Evolutionary conservation across 495 filamentous ascomycete species (phyloP).

Genomic region (Aspergillus cavernicola): DNA sequence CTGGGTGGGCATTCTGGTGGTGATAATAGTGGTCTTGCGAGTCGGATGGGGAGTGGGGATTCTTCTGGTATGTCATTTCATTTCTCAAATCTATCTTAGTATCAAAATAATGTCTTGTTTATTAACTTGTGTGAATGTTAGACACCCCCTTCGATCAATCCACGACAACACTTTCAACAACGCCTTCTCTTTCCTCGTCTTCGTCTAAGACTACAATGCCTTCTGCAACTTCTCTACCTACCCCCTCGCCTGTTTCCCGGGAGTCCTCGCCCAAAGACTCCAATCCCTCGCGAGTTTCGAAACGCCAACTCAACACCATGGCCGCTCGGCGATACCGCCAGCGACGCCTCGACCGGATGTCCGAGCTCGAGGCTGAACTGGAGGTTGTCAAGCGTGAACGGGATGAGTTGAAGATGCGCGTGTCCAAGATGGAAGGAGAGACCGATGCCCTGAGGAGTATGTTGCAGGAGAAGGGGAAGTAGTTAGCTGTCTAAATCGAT

Average conservation of each 20-base stretch:
- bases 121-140: neutral
- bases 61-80: constrained; percentile 10
- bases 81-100: too few relatives aligned
- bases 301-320: constrained; percentile 65
- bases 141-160: neutral
- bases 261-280: neutral
- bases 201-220: constrained; percentile 5
- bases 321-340: constrained; percentile 69
- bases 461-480: constrained; percentile 4
- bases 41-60: neutral
- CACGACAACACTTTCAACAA: neutral
- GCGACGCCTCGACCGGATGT: constrained; percentile 63
- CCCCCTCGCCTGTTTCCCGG: constrained; percentile 5
- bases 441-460: constrained; percentile 37
- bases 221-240: neutral
- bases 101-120: too few relatives aligned
- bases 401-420: constrained; percentile 60
- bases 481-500: neutral
- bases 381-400: constrained; percentile 56
- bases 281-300: constrained; percentile 30
- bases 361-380: constrained; percentile 58
- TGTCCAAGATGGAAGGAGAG: constrained; percentile 64
- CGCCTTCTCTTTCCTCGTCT: neutral
- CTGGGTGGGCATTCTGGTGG: constrained; percentile 1
- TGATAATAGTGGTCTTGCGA: constrained; percentile 5